phyloP scores from a whole-genome alignment of 192 early-diverging fungal genomes.

The Coemansia sp. region DNA sequence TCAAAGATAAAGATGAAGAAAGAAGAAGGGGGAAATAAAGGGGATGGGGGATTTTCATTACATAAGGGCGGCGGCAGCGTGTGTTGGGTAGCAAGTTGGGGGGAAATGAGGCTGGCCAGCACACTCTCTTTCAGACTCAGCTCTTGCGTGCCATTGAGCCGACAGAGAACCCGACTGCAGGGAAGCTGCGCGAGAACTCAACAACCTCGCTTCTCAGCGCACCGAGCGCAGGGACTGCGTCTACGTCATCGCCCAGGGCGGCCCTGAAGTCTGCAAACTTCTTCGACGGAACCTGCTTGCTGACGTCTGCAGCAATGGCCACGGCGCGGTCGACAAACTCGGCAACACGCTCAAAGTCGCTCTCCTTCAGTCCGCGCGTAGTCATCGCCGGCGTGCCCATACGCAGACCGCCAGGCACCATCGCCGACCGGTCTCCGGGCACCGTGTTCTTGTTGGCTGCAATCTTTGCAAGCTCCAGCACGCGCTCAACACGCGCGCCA shows the following conservation, averaged over 20 bases:
- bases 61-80: background rate
- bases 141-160: slow-evolving; percentile 62
- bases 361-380: slow-evolving; percentile 80
- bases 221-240: slow-evolving; percentile 60
- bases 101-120: too few species aligned
- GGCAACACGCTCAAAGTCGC: slow-evolving; percentile 86
- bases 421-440: slow-evolving; percentile 91
- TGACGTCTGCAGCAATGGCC: slow-evolving; percentile 70
- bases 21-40: background rate
- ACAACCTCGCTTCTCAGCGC: slow-evolving; percentile 78
- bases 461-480: slow-evolving; percentile 95
- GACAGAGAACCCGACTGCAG: slow-evolving; percentile 80
- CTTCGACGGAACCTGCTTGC: slow-evolving; percentile 63
- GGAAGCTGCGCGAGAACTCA: slow-evolving; percentile 83
- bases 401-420: slow-evolving; percentile 92
- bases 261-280: slow-evolving; percentile 93
- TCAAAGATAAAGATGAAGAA: background rate
- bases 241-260: slow-evolving; percentile 69
- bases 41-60: background rate
- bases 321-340: slow-evolving; percentile 89
- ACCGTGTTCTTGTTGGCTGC: slow-evolving; percentile 99
- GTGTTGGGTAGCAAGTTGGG: background rate
- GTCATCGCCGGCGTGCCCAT: slow-evolving; percentile 99
- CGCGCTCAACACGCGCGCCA: slow-evolving; percentile 93
- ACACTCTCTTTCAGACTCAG: slow-evolving; percentile 9